Conservation (phyloP, 2,329 filamentous ascomycete genomes). For the Arthrinium puccinioides region DNA sequence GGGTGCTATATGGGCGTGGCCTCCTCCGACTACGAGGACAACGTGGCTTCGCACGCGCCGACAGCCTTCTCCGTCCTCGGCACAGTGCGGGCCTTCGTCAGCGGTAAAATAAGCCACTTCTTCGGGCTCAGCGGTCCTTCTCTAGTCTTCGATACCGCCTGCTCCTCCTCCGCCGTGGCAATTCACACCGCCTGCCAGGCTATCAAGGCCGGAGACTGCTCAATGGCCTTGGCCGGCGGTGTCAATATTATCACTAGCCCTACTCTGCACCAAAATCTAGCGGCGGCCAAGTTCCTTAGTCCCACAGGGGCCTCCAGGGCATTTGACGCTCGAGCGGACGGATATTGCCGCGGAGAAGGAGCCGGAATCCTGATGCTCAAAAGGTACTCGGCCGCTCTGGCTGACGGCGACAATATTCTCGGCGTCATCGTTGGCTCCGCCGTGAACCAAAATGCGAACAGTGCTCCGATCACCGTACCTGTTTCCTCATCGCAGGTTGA, state of each 20-base stretch:
- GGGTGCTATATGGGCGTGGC: slow-evolving; percentile 19
- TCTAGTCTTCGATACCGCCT: slow-evolving; percentile 28
- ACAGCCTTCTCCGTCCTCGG: slow-evolving; percentile 27
- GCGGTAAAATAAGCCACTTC: slow-evolving; percentile 24
- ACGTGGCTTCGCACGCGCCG: slow-evolving; percentile 13
- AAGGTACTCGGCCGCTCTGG: slow-evolving; percentile 38
- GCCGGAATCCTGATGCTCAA: slow-evolving; percentile 43
- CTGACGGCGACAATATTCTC: slow-evolving; percentile 41
- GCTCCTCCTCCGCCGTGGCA: slow-evolving; percentile 26
- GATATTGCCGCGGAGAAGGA: slow-evolving; percentile 47
- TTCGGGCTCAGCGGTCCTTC: slow-evolving; percentile 29
- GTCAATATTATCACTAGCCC: slow-evolving; percentile 27
- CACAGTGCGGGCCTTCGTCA: slow-evolving; percentile 21
- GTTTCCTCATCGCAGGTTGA: slow-evolving; percentile 16
- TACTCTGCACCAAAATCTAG: slow-evolving; percentile 13
- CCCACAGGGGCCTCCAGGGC: slow-evolving; percentile 39
- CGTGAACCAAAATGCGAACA: slow-evolving; percentile 24
- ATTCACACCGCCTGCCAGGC: slow-evolving; percentile 25
- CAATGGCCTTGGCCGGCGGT: slow-evolving; percentile 29
- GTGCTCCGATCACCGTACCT: slow-evolving; percentile 21
- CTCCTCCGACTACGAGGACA: slow-evolving; percentile 17
- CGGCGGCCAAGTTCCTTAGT: slow-evolving; percentile 30
- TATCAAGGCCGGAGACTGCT: slow-evolving; percentile 22
- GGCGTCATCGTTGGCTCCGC: slow-evolving; percentile 31
- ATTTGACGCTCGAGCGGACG: slow-evolving; percentile 40